phyloP scores from a whole-genome alignment of 768 basidiomycete species.

The Kwoniella sp. region DNA sequence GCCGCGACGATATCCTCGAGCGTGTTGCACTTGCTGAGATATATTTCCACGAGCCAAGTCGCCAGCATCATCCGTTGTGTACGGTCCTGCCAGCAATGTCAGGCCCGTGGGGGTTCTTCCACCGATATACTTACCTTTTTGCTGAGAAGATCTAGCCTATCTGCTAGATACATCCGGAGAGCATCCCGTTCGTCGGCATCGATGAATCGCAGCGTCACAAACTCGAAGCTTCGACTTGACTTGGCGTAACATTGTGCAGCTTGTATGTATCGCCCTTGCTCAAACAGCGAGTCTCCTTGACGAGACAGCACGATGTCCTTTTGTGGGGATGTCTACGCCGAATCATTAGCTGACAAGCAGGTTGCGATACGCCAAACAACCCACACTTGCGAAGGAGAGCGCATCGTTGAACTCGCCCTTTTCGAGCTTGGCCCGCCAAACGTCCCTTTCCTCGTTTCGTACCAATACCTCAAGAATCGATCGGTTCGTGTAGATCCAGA shows the following conservation, averaged over 20 bases:
- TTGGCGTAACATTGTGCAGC: conserved; percentile 90
- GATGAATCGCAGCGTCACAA: conserved; percentile 81
- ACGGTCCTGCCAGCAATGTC: conserved; percentile 59
- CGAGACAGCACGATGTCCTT: conserved; percentile 75
- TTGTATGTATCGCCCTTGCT: conserved; percentile 75
- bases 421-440: conserved; percentile 86
- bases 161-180: conserved; percentile 80
- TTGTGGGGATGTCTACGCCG: conserved; percentile 58
- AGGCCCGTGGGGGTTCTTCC: background rate
- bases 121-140: conserved; percentile 62
- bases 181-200: conserved; percentile 87
- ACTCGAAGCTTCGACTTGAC: conserved; percentile 75
- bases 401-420: conserved; percentile 74
- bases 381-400: conserved; percentile 73
- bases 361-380: conserved; percentile 20
- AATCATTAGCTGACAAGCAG: background rate
- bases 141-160: conserved; percentile 75
- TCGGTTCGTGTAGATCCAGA: conserved; percentile 87
- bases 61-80: conserved; percentile 97
- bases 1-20: conserved; percentile 90
- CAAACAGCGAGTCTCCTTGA: conserved; percentile 76
- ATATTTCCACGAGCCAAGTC: conserved; percentile 97
- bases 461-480: conserved; percentile 83
- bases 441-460: conserved; percentile 82
- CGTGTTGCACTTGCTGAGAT: conserved; percentile 92